phyloP scores from a whole-genome alignment of 495 filamentous ascomycete species.

The Annulohypoxylon maeteangense region DNA sequence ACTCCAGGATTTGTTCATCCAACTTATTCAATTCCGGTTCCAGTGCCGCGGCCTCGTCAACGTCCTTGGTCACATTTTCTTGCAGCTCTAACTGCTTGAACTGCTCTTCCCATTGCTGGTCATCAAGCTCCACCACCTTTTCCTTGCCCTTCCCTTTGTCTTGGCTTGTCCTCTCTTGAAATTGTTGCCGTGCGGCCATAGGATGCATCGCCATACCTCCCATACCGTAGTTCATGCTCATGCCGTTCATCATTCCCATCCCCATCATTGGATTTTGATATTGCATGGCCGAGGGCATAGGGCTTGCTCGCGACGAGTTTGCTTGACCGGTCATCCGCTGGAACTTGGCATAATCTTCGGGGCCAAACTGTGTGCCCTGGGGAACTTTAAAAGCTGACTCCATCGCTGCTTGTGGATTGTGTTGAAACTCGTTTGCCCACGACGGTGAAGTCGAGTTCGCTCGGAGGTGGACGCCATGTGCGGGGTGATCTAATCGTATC shows the following conservation, averaged over 20 bases:
- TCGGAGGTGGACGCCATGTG: conserved; percentile 59
- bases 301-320: conserved; percentile 63
- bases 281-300: conserved; percentile 46
- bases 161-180: conserved; percentile 51
- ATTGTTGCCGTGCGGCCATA: conserved; percentile 57
- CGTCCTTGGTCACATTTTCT: conserved; percentile 63
- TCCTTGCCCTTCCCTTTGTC: conserved; percentile 83
- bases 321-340: conserved; percentile 71
- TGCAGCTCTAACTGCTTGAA: conserved; percentile 88
- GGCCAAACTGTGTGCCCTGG: conserved; percentile 72
- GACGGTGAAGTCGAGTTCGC: conserved; percentile 70
- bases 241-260: conserved; percentile 49
- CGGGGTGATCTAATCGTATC: conserved; percentile 52
- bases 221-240: conserved; percentile 42
- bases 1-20: conserved; percentile 68
- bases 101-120: conserved; percentile 94
- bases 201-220: conserved; percentile 62
- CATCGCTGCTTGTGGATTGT: conserved; percentile 76
- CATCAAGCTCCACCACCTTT: conserved; percentile 91
- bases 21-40: conserved; percentile 90
- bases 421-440: conserved; percentile 65
- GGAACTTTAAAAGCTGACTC: conserved; percentile 77
- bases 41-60: conserved; percentile 79
- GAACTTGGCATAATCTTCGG: conserved; percentile 87
- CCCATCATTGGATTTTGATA: conserved; percentile 54